Base-by-base conservation (phyloP, 345 rosid species). In the Geranium rotundifolium region DNA sequence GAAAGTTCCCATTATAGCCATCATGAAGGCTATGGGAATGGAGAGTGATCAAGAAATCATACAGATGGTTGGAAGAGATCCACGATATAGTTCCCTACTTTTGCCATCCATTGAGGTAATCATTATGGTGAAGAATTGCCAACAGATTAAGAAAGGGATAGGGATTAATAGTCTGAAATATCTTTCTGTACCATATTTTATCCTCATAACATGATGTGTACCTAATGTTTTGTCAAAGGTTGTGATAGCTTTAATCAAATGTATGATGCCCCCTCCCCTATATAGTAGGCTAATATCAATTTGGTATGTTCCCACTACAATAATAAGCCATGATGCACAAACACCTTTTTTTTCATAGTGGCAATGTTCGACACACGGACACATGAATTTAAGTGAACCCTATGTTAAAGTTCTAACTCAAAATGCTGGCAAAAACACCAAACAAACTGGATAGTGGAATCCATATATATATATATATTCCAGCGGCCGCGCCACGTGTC, bases 21-120 rank as follows among this genome's bases (percentile, higher is more conserved):
- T 84, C 67, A 77, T 92, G 68, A 89, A 85, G 75, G 97, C 95
- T 61, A 89, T 92, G 98, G 95, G 98, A 68, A 89, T 89, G 96
- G 90, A 92, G 77, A 82, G 93, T 63, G 98, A 89, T 67, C 93
- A 87, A 83, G 98, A 92, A 79, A 89, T 89, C 30, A 93, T 87
- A 63, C 93, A 87, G 69, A 87, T 92, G 97, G 74, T 92, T 31
- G 95, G 98, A 68, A 85, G 98, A 78, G 95, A 89, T 79, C 96
- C 97, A 69, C 85, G 86, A 72, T 89, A 80, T 73, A 70, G 88
- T 58, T 79, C 83, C 57, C 74, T 87, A 54, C 90, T 92, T 70
- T 73, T 89, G 69, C 91, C 88, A 52, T 89, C 98, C 56, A 80
- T 92, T 68, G 90, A 89, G 97, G 98, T 81, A 81, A 78, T 67